Base-by-base conservation (phyloP, 805 yeast species). In the Priceomyces medius region DNA sequence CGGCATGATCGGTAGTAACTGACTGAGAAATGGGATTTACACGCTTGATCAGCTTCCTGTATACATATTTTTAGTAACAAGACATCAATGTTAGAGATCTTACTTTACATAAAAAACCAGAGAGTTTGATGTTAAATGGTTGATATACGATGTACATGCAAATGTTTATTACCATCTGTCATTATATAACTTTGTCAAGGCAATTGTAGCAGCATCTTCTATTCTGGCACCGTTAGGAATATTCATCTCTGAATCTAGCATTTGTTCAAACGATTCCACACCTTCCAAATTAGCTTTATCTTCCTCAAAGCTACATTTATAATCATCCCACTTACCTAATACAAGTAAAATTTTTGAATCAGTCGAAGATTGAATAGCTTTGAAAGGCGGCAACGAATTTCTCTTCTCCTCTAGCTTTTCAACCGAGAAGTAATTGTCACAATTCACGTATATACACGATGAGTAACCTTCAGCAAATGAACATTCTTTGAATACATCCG, bases 131-230 rank as follows among this genome's bases (percentile, higher is more conserved):
- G n/a, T n/a, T n/a, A n/a, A n/a, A n/a, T n/a, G n/a, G n/a, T 6
- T 26, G n/a, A 12, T 26, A 9, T 26, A 26, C 29, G 10, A 26
- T 6, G 29, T 26, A 26, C 29, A 26, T 26, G 29, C 29, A 26
- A 26, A 6, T 26, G n/a, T 26, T 14, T 26, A 26, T 26, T n/a
- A 26, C 29, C 5, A 26, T 26, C n/a, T 26, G 10, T 26, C 23
- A 20, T 9, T 14, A 18, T 38, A 28, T 31, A 55, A 43, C 28
- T 49, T 58, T 3, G 88, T 59, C 35, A 84, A 59, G 0, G 82
- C 74, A 7, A 85, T 78, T 61, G 83, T 54, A 1, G 81, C 72
- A 3, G 82, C 84, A 59, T 88, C 96, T 53, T 87, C 95, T 1
- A 83, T 71, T 44, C 85, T 68, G 0, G 77, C 73, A 0, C 83